Percentiles rank a stretch among this genome's conserved stretches.
These are phyloP conservation scores for Gossypium schwendimanii DNA, from an alignment of 441 rosid genomes.

Conservation along the genomic window DNA sequence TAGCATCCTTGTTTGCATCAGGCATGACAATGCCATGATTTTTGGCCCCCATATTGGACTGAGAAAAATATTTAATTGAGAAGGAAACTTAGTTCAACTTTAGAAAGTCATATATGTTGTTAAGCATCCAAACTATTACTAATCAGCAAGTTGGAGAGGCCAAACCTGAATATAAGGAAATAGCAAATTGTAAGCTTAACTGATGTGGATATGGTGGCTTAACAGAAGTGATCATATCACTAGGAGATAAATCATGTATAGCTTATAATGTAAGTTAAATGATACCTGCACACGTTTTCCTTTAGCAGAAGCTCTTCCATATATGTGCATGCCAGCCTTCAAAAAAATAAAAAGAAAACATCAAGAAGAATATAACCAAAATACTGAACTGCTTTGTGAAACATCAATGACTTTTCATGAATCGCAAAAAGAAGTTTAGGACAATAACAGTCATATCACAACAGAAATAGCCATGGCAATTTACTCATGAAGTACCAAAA, in stretches of 20 bases:
- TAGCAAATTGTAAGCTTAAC: neutral
- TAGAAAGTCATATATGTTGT: neutral
- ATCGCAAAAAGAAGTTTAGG: neutral
- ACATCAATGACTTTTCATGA: neutral
- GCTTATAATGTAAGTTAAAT: constrained; percentile 6
- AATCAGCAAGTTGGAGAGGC: constrained; percentile 3
- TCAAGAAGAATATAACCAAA: constrained; percentile 6
- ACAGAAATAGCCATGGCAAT: neutral
- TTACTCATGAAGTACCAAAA: neutral
- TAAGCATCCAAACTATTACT: neutral
- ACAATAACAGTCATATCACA: constrained; percentile 1
- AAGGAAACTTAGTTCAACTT: constrained; percentile 17
- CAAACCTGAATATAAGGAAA: neutral
- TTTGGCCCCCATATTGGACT: constrained; percentile 98
- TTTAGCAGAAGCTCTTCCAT: constrained; percentile 76
- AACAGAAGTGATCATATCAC: neutral
- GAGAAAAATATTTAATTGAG: constrained; percentile 13
- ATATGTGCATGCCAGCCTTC: constrained; percentile 96
- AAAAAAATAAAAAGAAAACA: constrained; percentile 13
- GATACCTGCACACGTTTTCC: constrained; percentile 91
- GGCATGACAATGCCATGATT: constrained; percentile 84
- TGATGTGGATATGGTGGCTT: neutral
- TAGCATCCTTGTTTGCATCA: constrained; percentile 70
- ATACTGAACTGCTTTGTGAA: neutral
- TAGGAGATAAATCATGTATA: neutral